Base-by-base conservation (phyloP, 306 rosid species). In the Urtica urens region DNA sequence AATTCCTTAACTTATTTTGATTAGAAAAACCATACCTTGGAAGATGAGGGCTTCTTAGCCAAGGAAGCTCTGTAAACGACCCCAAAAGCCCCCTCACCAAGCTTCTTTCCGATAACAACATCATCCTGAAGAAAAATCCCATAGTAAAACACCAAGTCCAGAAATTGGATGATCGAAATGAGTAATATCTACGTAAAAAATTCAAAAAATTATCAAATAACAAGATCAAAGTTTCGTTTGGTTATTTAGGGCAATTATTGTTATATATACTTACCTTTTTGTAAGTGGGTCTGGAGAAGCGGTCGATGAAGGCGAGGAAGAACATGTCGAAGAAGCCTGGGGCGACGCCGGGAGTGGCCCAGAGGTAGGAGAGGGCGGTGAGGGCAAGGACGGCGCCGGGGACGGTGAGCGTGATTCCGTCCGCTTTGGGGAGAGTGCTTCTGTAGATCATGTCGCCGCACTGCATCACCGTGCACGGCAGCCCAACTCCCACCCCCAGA, bases 271-370 rank as follows among this genome's bases (percentile, higher is more conserved):
- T 25, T 35, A 84, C 97, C 87, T 84, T 90, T 58, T 51, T 75
- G 47, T 20, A 84, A 57, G 87, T 72, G 55, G 94, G 92, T 61
- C 94, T 68, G 64, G 84, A 77, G 29, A 79, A 22, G 56, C 95
- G 78, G 29, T 90, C 95, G 34, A 71, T 70, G 70, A 90, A 90
- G 43, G 97, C 95, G 66, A 90, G 95, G 59, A 90, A 71, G 73
- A 90, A 90, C 97, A 84, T 84, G 71, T 84, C 95, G 73, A 79
- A 90, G 77, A 81, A 84, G 18, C 97, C 95, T 29, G 97, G 97
- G 39, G 95, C 95, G 38, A 90, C 94, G 33, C 94, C 95, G 28
- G 95, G 95, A 4, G 97, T 84, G 51, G 93, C 95, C 97, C 94
- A 90, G 4, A 84, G 90, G 63, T 90, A 90, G 46, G 95, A 90